Conservation (phyloP, 768 basidiomycete genomes). For the Saitozyma podzolica region DNA sequence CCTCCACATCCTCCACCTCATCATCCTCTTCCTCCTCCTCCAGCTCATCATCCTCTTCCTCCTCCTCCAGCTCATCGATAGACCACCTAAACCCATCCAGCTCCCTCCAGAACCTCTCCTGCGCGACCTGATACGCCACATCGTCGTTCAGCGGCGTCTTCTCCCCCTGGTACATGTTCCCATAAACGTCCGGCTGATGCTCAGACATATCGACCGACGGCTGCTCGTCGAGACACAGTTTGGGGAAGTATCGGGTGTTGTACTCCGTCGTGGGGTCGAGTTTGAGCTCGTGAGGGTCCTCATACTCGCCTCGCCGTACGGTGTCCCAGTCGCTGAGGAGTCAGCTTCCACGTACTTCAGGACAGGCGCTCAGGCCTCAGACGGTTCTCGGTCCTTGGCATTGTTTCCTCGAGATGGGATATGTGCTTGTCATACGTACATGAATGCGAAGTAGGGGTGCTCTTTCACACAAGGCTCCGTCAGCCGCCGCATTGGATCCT, state of each 20-base stretch:
- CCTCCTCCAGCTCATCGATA: constrained; percentile 15
- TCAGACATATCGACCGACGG: constrained; percentile 69
- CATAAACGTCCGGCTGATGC: constrained; percentile 13
- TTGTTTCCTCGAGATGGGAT: constrained; percentile 16
- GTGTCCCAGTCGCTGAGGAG: constrained; percentile 56
- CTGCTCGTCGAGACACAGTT: constrained; percentile 93
- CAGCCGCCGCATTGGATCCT: constrained; percentile 85
- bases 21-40: constrained; percentile 12
- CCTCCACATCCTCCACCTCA: too few species aligned
- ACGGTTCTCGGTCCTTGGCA: constrained; percentile 5
- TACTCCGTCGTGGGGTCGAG: constrained; percentile 67
- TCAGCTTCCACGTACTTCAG: constrained; percentile 1
- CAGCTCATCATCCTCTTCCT: constrained; percentile 10
- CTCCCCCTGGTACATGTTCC: not conserved
- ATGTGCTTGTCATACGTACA: constrained; percentile 58
- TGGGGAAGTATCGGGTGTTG: constrained; percentile 97
- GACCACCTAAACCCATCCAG: constrained; percentile 35
- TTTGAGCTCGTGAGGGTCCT: constrained; percentile 52
- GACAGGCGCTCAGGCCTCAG: too few species aligned
- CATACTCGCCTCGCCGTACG: constrained; percentile 71
- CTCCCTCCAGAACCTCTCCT: constrained; percentile 25
- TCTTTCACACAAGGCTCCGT: constrained; percentile 90
- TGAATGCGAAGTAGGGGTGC: constrained; percentile 93
- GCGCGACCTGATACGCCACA: constrained; percentile 24
- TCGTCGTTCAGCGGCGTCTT: constrained; percentile 36